Percentiles rank a stretch among this genome's conserved stretches.
These are phyloP conservation scores for Solanum virginianum DNA, from an alignment of 257 asterid species.

Conservation along the genomic window DNA sequence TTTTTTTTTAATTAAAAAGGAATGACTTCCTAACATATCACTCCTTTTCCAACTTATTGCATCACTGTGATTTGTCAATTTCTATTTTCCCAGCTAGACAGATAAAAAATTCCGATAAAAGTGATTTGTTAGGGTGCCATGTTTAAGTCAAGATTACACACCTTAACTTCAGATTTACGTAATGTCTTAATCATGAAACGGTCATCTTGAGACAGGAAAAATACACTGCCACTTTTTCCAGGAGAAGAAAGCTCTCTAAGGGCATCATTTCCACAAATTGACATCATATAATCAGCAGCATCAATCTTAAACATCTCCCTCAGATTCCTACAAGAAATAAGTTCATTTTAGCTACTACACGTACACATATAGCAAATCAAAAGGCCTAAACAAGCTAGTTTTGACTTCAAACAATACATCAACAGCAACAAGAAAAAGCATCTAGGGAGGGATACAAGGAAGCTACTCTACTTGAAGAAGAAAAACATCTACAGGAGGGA, in stretches of 20 bases:
- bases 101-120: neutral
- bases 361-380: neutral
- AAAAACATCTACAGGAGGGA: neutral
- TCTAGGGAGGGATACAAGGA: neutral
- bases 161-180: constrained; percentile 97
- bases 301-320: constrained; percentile 94
- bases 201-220: constrained; percentile 90
- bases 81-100: neutral
- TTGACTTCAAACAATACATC: neutral
- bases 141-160: constrained; percentile 16
- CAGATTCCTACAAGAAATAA: constrained; percentile 46
- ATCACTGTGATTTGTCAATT: neutral
- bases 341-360: constrained; percentile 3
- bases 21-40: neutral
- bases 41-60: neutral
- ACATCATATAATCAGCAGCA: constrained; percentile 98
- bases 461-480: neutral
- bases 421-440: neutral
- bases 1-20: neutral
- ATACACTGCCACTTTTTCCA: constrained; percentile 97
- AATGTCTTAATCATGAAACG: constrained; percentile 96
- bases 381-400: neutral
- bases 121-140: neutral
- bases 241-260: constrained; percentile 97
- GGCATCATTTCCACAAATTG: constrained; percentile 95